Conservation (phyloP, 2,329 filamentous ascomycete species). For the Epichloe glyceriae region DNA sequence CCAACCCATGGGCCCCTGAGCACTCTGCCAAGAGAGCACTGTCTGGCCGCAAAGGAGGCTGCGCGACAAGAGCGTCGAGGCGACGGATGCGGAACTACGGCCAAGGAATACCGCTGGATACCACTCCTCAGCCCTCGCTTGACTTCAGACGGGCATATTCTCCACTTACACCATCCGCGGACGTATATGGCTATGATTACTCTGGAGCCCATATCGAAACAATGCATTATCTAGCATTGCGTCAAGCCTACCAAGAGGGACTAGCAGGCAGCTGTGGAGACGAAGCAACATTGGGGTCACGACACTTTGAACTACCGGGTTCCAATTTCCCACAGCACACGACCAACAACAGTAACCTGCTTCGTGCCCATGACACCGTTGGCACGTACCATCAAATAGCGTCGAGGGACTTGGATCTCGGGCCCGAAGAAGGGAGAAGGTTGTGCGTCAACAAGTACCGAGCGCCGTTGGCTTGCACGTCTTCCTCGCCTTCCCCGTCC, state of each 20-base stretch:
- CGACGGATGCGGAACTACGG: slow-evolving; percentile 13
- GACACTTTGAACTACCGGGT: neutral
- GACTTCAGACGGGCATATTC: neutral
- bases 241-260: neutral
- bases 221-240: neutral
- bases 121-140: neutral
- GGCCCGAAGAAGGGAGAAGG: neutral
- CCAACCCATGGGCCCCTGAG: slow-evolving; percentile 12
- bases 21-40: slow-evolving; percentile 18
- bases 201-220: neutral
- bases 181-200: neutral
- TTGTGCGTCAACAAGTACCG: slow-evolving; percentile 1
- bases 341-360: neutral
- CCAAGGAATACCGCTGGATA: slow-evolving; percentile 5
- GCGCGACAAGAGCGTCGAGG: slow-evolving; percentile 16
- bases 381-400: neutral
- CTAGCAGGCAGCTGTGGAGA: neutral
- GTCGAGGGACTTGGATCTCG: neutral
- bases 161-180: neutral
- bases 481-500: neutral
- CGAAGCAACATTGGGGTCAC: neutral
- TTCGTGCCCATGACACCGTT: neutral
- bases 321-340: neutral
- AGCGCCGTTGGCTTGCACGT: neutral
- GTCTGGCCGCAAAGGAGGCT: slow-evolving; percentile 22